These are phyloP conservation scores for Aspergillus hortae DNA, from an alignment of 2,329 filamentous ascomycete species.

Conservation along the genomic window DNA sequence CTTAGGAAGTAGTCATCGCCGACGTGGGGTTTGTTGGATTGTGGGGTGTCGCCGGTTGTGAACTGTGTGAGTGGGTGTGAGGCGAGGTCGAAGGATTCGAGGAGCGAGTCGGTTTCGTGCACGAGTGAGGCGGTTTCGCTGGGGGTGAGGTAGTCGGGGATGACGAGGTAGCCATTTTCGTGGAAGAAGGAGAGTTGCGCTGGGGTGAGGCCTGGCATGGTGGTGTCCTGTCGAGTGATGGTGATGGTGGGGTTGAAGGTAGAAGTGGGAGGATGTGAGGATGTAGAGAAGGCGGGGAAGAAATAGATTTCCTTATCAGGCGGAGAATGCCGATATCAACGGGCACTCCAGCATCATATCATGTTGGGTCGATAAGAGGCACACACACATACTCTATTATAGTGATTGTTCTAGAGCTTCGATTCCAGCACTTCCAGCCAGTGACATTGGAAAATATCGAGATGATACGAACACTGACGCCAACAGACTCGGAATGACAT, in stretches of 20 bases:
- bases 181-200: conserved; percentile 70
- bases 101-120: conserved; percentile 68
- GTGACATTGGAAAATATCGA: too few species aligned
- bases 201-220: conserved; percentile 55
- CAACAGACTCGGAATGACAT: too few species aligned
- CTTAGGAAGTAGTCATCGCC: conserved; percentile 92
- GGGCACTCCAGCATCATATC: too few species aligned
- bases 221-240: background rate
- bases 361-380: too few species aligned
- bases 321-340: too few species aligned
- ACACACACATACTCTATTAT: too few species aligned
- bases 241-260: background rate
- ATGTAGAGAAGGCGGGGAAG: background rate
- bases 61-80: conserved; percentile 92
- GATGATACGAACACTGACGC: too few species aligned
- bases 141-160: conserved; percentile 70
- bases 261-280: too few species aligned
- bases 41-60: conserved; percentile 69
- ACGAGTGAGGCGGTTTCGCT: conserved; percentile 67
- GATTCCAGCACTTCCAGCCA: too few species aligned
- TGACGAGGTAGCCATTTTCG: conserved; percentile 83
- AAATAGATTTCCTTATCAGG: background rate
- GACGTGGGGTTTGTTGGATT: conserved; percentile 61
- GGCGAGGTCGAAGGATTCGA: conserved; percentile 71
- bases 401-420: too few species aligned